Evolutionary conservation across 768 basidiomycete genomes (phyloP), one percentile per base, ranked within the genome.

Genomic region (Leccinum longicurvipes): DNA sequence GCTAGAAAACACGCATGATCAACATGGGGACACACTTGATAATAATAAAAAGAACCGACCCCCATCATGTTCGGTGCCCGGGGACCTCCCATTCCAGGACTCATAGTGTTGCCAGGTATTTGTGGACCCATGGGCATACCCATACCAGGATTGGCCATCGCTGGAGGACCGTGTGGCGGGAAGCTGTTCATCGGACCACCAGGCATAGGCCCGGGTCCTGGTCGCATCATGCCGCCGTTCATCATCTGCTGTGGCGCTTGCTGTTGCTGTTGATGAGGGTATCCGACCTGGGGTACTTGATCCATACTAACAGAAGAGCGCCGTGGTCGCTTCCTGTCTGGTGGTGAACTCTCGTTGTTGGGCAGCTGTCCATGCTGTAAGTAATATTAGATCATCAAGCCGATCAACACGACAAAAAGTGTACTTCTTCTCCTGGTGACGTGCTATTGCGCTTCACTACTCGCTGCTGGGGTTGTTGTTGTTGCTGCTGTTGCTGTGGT

Each of bases 341-440:
- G 83, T 2, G 84, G 83, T 0, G 85, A 83, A 3, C 76, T 76
- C 17, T 82, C 82, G 28, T 65, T 81, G 44, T 77, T 77, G 21
- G 77, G 75, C 42, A 79, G 64, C 46, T 68, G 73, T 39, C 80
- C 82, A 54, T 80, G 79, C 79, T 81, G 60, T 41, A 44, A 17
- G 41, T 36, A 44, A 9, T 36, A 50, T 39, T 10, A 31, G 19
- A 42, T 15, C 21, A 50, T 60, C 34, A 59, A 34, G 17, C 34
- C 17, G 50, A 58, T 51, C 24, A 21, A 34, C n/a, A 4, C 52
- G 39, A 56, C n/a, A 55, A 42, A 28, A 45, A 54, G 60, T 58
- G 60, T 60, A 84, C 84, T 63, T 85, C 84, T 69, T 84, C 84
- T 32, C 77, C 79, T 6, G 84, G 84, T 6, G 84, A 83, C 11